These are phyloP conservation scores for Knufia fluminis DNA, from an alignment of 2,329 filamentous ascomycete genomes.

Conservation along the genomic window DNA sequence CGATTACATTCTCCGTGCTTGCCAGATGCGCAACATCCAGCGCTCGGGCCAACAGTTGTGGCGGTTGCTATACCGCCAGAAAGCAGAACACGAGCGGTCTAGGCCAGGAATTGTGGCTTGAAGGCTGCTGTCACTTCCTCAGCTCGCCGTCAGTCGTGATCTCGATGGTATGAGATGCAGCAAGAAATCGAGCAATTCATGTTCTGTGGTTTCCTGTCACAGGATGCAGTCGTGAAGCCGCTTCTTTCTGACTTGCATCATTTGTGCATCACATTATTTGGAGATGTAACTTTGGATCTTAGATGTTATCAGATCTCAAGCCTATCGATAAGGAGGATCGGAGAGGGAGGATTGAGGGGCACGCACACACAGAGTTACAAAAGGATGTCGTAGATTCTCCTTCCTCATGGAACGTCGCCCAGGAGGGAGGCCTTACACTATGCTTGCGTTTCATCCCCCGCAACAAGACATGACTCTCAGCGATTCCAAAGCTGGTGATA, in stretches of 20 bases:
- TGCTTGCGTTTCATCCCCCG: background rate
- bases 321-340: slow-evolving; percentile 3
- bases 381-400: background rate
- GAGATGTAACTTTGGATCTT: background rate
- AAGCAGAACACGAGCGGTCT: no score
- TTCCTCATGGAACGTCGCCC: no score
- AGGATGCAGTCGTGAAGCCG: background rate
- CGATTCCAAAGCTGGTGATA: no score
- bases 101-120: no score
- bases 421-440: background rate
- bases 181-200: background rate
- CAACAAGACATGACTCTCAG: background rate
- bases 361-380: background rate
- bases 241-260: background rate
- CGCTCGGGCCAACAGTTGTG: no score
- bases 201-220: background rate
- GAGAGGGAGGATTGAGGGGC: background rate
- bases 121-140: background rate
- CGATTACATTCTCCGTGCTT: no score
- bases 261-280: background rate
- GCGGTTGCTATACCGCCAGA: no score
- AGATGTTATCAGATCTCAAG: background rate
- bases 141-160: background rate
- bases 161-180: background rate
- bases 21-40: no score